phyloP scores from a whole-genome alignment of 768 basidiomycete genomes.

The Exidia glandulosa region DNA sequence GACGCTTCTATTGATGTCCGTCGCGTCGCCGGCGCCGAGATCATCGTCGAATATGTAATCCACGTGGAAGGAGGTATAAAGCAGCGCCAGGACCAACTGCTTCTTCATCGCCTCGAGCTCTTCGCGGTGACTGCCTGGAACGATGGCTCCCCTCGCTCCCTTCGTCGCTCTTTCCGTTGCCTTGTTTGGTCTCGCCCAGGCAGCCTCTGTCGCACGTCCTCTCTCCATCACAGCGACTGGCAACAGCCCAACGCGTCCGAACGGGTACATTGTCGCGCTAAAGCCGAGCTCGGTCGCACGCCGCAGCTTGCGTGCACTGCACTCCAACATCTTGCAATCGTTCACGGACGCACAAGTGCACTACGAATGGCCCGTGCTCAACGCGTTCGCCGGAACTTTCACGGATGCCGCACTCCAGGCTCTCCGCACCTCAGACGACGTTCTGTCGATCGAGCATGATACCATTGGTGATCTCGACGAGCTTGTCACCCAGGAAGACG shows the following conservation, averaged over 20 bases:
- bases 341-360: constrained; percentile 10
- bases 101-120: too few relatives aligned
- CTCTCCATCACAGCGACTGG: background rate
- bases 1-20: too few relatives aligned
- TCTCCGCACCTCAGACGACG: constrained; percentile 16
- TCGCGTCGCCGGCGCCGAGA: too few relatives aligned
- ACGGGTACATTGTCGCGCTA: background rate
- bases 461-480: constrained; percentile 15
- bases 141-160: too few relatives aligned
- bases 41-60: too few relatives aligned
- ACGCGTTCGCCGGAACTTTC: constrained; percentile 3
- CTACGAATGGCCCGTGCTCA: constrained; percentile 10
- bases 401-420: constrained; percentile 12
- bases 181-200: background rate
- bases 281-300: background rate
- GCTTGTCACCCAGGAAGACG: constrained; percentile 10
- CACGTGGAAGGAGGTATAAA: too few relatives aligned
- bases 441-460: constrained; percentile 20
- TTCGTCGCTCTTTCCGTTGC: background rate
- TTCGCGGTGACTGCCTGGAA: too few relatives aligned
- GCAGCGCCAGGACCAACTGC: too few relatives aligned
- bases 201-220: background rate
- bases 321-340: constrained; percentile 7
- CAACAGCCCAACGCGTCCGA: background rate
- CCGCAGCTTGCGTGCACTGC: background rate